phyloP scores from a whole-genome alignment of 225 moss, liverwort and hornwort genomes.

The Rhytidiadelphus loreus region DNA sequence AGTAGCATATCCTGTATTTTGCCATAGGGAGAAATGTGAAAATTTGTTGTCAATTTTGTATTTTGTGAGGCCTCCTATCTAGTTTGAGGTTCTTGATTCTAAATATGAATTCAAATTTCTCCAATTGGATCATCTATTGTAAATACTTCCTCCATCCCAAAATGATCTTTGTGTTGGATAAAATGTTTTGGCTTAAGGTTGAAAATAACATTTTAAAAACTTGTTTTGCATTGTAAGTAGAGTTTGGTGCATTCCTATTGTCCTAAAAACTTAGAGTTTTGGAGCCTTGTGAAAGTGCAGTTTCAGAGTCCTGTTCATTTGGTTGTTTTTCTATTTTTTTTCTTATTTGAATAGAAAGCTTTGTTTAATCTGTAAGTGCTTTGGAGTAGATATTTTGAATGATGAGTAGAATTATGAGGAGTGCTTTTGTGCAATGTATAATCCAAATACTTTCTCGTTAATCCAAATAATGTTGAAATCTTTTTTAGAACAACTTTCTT shows the following conservation, averaged over 20 bases:
- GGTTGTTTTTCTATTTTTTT: neutral
- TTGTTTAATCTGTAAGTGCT: neutral
- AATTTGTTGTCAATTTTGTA: neutral
- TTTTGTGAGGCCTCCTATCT: neutral
- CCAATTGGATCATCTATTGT: neutral
- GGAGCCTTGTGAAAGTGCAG: no score
- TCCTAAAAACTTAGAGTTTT: no score
- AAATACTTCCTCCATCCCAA: no score
- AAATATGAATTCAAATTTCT: neutral
- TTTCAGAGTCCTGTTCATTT: no score
- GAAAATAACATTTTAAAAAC: no score
- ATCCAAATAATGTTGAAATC: no score
- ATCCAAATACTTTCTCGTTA: neutral
- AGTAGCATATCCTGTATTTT: neutral
- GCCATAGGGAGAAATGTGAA: neutral
- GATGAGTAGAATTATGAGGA: neutral
- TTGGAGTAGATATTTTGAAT: neutral
- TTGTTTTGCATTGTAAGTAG: no score
- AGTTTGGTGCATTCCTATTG: no score
- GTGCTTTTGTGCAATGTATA: no score
- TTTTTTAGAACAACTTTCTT: neutral
- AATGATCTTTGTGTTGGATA: no score
- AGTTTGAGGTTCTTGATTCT: neutral
- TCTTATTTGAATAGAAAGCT: neutral
- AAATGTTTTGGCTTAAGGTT: no score